phyloP scores from a whole-genome alignment of 225 moss, liverwort and hornwort genomes.

The Sphagnum tenellum region DNA sequence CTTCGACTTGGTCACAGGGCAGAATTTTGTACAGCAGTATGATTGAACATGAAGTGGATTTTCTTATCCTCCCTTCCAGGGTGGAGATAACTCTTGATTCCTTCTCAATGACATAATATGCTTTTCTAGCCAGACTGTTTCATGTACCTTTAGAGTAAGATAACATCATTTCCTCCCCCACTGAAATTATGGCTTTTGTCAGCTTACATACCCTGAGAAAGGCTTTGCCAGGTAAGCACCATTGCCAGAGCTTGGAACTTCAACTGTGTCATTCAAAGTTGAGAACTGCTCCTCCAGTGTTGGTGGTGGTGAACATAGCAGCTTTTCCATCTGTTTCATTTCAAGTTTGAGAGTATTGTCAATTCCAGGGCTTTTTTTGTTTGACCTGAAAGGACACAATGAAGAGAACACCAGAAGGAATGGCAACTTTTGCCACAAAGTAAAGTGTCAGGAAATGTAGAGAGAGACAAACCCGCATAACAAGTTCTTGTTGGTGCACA shows the following conservation, averaged over 20 bases:
- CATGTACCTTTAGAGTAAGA: too few relatives aligned
- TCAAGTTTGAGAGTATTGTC: not conserved
- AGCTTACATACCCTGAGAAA: slow-evolving; percentile 32
- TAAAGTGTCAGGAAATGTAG: not conserved
- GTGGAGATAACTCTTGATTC: too few relatives aligned
- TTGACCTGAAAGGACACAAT: too few relatives aligned
- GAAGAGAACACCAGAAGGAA: not conserved
- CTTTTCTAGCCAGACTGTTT: too few relatives aligned
- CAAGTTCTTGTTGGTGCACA: slow-evolving; percentile 48
- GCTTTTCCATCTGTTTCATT: slow-evolving; percentile 26
- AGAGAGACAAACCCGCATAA: slow-evolving; percentile 27
- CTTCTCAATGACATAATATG: too few relatives aligned
- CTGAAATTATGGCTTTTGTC: not conserved
- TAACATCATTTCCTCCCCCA: too few relatives aligned
- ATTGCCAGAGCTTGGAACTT: slow-evolving; percentile 15
- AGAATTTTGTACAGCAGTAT: too few relatives aligned
- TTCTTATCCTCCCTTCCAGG: too few relatives aligned
- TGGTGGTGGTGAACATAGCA: slow-evolving; percentile 21
- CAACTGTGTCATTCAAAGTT: slow-evolving; percentile 20
- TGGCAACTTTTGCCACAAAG: not conserved
- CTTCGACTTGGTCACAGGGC: too few relatives aligned
- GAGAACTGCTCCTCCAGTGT: slow-evolving; percentile 7
- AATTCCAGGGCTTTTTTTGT: too few relatives aligned
- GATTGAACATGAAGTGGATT: too few relatives aligned
- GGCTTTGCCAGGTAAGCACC: slow-evolving; percentile 25